A percentile compares a stretch with the other conserved stretches of the same genome.
Conservation (phyloP, 1,139 yeast species). For the Arxiozyma slooffiae region DNA sequence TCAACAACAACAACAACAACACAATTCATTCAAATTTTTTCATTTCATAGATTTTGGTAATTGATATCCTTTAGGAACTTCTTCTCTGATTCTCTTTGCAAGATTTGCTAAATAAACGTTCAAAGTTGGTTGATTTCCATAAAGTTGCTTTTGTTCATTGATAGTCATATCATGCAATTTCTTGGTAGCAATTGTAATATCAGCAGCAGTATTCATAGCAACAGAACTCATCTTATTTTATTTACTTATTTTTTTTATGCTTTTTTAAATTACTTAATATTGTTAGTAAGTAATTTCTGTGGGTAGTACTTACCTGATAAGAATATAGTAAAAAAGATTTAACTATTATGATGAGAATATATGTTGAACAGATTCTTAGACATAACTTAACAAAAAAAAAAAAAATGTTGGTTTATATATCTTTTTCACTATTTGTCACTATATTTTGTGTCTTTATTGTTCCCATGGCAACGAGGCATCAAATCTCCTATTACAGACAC, state of each 20-base stretch:
- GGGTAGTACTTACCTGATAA: too few relatives aligned
- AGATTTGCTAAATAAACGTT: conserved; percentile 8
- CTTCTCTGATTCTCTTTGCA: conserved; percentile 44
- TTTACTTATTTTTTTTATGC: neutral
- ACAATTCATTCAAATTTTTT: too few relatives aligned
- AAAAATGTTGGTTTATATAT: too few relatives aligned
- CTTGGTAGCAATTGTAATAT: conserved; percentile 7
- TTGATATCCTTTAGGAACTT: conserved; percentile 52
- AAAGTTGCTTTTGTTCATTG: conserved; percentile 11
- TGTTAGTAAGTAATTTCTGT: neutral
- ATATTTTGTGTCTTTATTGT: neutral
- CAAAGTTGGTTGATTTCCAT: conserved; percentile 8
- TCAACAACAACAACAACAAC: too few relatives aligned
- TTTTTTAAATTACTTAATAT: neutral
- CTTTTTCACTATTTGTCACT: too few relatives aligned
- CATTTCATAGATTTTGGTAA: conserved; percentile 8
- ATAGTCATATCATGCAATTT: conserved; percentile 9
- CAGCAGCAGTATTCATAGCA: conserved; percentile 3
- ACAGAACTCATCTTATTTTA: neutral
- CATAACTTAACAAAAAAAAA: too few relatives aligned
- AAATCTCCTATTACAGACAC: neutral
- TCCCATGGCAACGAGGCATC: conserved; percentile 3
- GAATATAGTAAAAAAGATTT: too few relatives aligned
- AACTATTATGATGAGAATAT: too few relatives aligned
- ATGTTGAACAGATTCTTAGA: too few relatives aligned